Percentiles rank a stretch among this genome's conserved stretches.
Conservation (phyloP, 306 rosid species). For the Sechiopsis laciniata region DNA sequence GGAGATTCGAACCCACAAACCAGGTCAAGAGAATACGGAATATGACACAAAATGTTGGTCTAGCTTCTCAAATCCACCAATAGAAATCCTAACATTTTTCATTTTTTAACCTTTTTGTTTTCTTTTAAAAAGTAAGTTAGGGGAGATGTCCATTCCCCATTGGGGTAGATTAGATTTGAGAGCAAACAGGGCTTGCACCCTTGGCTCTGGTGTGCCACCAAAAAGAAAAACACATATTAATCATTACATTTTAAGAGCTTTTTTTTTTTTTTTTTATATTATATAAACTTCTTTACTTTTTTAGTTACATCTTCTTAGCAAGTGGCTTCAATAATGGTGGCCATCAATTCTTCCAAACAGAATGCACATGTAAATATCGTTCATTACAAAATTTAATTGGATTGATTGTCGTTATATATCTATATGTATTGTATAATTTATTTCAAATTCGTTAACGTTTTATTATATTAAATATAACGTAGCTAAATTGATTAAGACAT, state of each 20-base stretch:
- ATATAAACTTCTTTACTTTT: background rate
- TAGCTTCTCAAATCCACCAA: no score
- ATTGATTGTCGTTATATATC: no score
- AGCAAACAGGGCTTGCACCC: background rate
- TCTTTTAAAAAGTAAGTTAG: background rate
- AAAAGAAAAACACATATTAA: conserved; percentile 1
- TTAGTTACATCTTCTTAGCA: background rate
- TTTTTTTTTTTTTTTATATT: no score
- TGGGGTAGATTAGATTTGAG: conserved; percentile 1
- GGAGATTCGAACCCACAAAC: no score
- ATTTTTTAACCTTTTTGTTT: no score
- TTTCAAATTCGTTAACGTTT: no score
- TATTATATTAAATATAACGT: no score
- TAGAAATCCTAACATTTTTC: no score
- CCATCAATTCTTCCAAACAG: background rate
- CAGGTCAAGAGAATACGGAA: no score
- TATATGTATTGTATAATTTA: no score
- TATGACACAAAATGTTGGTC: no score
- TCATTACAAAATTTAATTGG: background rate
- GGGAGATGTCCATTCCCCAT: background rate
- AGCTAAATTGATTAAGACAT: no score
- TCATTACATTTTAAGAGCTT: background rate
- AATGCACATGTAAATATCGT: background rate
- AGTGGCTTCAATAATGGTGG: conserved; percentile 3
- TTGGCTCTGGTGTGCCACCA: conserved; percentile 11